Base-by-base conservation (phyloP, 805 yeast genomes). In the Spathaspora gorwiae region DNA sequence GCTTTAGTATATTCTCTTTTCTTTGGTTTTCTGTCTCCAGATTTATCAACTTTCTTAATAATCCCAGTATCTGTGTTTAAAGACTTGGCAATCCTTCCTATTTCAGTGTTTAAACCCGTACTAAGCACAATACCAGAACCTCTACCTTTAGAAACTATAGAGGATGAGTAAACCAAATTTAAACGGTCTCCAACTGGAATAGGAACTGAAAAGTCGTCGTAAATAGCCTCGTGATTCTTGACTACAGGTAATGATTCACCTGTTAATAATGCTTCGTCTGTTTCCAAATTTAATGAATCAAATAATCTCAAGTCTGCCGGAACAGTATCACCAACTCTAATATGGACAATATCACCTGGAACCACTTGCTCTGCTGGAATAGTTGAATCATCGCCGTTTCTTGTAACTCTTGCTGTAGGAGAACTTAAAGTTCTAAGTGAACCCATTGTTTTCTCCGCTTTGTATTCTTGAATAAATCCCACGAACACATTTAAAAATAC, bases 361-460 rank as follows among this genome's bases (percentile, higher is more conserved):
- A 83, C 90, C 26, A 84, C 80, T 2, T 76, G 78, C 43, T 73
- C 78, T 0, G 88, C 80, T 5, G 83, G 76, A 31, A 85, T 71
- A 1, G 83, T 76, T 13, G 60, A 54, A 46, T 79, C 81, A 13
- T 65, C 66, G 32, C 87, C 87, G 52, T 79, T 69, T 61, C 94
- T 73, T 37, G 80, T 71, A 24, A 81, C 88, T 35, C 76, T 66
- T 0, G 94, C 90, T 2, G 83, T 76, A 3, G 92, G 89, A 2
- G 89, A 80, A 43, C 85, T 75, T 43, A 86, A 71, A 0, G 81
- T 75, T 49, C 79, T 75, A 35, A 85, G 73, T 0, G 90, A 81
- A 34, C 83, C 86, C 88, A 85, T 86, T 1, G 92, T 86, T 57
- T 83, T 78, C 51, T 85, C 90, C 1, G 94, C 92, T 51, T 78